These are phyloP conservation scores for Nakazawaea ambrosiae DNA, from an alignment of 805 yeast genomes.

Conservation along the genomic window DNA sequence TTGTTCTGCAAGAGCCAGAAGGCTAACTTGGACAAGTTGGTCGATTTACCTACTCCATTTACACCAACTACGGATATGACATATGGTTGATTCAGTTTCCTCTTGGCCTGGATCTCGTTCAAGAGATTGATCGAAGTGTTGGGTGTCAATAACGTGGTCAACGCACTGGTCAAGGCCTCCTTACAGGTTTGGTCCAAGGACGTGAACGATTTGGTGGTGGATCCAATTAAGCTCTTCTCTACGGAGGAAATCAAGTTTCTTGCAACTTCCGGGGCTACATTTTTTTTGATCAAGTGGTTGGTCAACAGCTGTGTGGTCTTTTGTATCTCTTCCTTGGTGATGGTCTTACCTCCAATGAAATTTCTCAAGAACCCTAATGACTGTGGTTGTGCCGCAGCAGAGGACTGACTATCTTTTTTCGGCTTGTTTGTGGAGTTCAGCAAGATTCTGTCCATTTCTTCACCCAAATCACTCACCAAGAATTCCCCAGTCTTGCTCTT, in stretches of 20 bases:
- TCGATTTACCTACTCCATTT: conserved; percentile 96
- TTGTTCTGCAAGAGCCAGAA: conserved; percentile 93
- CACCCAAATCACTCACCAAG: conserved; percentile 55
- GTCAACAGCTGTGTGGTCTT: conserved; percentile 59
- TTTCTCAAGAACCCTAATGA: conserved; percentile 56
- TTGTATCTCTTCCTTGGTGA: conserved; percentile 55
- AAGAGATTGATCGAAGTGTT: conserved; percentile 83
- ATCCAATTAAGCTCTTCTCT: conserved; percentile 60
- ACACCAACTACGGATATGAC: conserved; percentile 98
- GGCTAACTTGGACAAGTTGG: conserved; percentile 88
- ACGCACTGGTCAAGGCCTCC: conserved; percentile 49
- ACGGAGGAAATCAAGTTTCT: conserved; percentile 63
- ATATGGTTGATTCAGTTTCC: conserved; percentile 51
- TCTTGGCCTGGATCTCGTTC: conserved; percentile 61
- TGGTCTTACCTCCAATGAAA: conserved; percentile 62
- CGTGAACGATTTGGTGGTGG: conserved; percentile 68
- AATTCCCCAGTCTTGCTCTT: conserved; percentile 49
- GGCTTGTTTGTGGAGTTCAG: conserved; percentile 12
- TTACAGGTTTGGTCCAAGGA: conserved; percentile 68
- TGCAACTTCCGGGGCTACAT: conserved; percentile 89
- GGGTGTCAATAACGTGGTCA: conserved; percentile 80
- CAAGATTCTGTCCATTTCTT: conserved; percentile 38
- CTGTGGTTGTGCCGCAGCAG: conserved; percentile 21
- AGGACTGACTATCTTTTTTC: neutral
- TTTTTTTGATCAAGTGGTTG: conserved; percentile 75